A percentile compares a stretch with the other conserved stretches of the same genome.
These are phyloP conservation scores for Musa acuminata DNA, from an alignment of 176 grass and related monocot genomes.

Conservation along the genomic window DNA sequence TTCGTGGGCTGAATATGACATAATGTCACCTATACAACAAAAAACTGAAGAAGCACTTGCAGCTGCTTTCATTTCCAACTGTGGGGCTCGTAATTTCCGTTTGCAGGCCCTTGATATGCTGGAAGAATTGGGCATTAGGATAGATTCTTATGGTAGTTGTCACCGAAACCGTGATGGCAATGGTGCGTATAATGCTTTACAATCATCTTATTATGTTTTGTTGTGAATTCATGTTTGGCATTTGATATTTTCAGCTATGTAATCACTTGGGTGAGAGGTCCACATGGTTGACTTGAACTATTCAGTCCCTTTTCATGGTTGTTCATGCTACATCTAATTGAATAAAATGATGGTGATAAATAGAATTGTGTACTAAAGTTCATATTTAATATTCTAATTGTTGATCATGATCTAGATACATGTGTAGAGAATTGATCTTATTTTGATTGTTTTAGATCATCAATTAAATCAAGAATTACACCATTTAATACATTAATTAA, in stretches of 20 bases:
- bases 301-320: too few species aligned
- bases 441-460: too few species aligned
- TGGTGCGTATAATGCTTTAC: constrained; percentile 34
- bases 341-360: too few species aligned
- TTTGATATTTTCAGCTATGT: neutral
- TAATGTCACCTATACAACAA: constrained; percentile 67
- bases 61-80: constrained; percentile 97
- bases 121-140: constrained; percentile 65
- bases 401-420: too few species aligned
- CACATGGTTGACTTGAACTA: too few species aligned
- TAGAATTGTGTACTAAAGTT: too few species aligned
- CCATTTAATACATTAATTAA: too few species aligned
- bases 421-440: too few species aligned
- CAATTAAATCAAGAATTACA: too few species aligned
- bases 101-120: constrained; percentile 85
- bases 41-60: constrained; percentile 80
- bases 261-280: neutral
- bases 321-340: too few species aligned
- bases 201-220: neutral
- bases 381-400: too few species aligned
- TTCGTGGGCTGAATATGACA: constrained; percentile 96
- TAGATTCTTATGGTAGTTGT: constrained; percentile 99
- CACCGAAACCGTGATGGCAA: constrained; percentile 82
- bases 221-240: neutral
- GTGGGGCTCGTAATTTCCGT: constrained; percentile 88